phyloP scores from a whole-genome alignment of 768 basidiomycete species.

The Russula sp. region DNA sequence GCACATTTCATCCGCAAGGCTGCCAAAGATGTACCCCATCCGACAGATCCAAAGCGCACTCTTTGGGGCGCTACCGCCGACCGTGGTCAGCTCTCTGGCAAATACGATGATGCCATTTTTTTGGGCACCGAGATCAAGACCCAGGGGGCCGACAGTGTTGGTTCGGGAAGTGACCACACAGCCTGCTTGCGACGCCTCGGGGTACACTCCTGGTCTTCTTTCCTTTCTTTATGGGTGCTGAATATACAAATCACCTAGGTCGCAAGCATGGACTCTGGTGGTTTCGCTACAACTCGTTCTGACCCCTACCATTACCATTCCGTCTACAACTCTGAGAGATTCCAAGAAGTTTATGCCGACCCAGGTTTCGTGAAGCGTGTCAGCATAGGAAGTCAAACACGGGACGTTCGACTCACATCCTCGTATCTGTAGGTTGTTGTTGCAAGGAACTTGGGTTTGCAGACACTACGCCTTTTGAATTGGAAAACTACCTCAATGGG shows the following conservation, averaged over 20 bases:
- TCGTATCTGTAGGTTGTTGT: slow-evolving; percentile 39
- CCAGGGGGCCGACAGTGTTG: slow-evolving; percentile 31
- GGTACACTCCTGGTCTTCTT: slow-evolving; percentile 33
- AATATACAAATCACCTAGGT: slow-evolving; percentile 22
- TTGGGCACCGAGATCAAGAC: slow-evolving; percentile 34
- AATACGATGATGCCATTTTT: slow-evolving; percentile 38
- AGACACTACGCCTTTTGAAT: slow-evolving; percentile 45
- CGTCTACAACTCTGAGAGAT: slow-evolving; percentile 50
- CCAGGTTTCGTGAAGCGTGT: slow-evolving; percentile 55
- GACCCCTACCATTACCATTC: slow-evolving; percentile 58
- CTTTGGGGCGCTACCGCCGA: slow-evolving; percentile 77
- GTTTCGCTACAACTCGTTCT: slow-evolving; percentile 32
- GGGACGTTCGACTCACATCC: neutral
- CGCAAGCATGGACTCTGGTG: slow-evolving; percentile 30
- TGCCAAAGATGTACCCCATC: slow-evolving; percentile 69
- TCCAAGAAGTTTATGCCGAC: slow-evolving; percentile 59
- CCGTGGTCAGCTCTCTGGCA: slow-evolving; percentile 43
- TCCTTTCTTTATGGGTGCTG: slow-evolving; percentile 27
- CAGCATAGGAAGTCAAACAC: slow-evolving; percentile 17
- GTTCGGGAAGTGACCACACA: slow-evolving; percentile 84
- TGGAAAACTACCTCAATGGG: slow-evolving; percentile 47
- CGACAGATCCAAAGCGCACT: slow-evolving; percentile 51
- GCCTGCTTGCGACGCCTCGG: slow-evolving; percentile 82
- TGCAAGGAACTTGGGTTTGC: slow-evolving; percentile 49
- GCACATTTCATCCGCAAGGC: slow-evolving; percentile 63